phyloP scores from a whole-genome alignment of 2,329 filamentous ascomycete genomes.

The Ceratocystis cubensis region DNA sequence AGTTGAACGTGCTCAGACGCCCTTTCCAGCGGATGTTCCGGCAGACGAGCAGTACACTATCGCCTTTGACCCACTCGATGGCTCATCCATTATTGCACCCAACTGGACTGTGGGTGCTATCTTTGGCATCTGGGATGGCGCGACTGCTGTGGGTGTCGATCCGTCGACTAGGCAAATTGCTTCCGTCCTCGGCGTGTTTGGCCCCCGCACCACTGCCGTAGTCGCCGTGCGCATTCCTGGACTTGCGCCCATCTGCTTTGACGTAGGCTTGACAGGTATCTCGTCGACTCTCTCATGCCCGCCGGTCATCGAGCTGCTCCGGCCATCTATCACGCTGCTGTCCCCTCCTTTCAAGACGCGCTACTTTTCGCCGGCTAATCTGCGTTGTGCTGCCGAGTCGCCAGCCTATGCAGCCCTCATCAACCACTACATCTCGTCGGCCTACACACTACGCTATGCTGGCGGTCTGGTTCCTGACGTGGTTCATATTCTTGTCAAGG shows the following conservation, averaged over 20 bases:
- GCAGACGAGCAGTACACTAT: conserved; percentile 40
- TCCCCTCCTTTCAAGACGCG: conserved; percentile 34
- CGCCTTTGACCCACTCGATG: conserved; percentile 52
- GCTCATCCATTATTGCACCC: conserved; percentile 46
- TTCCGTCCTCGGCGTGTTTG: conserved; percentile 41
- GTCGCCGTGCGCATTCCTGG: conserved; percentile 41
- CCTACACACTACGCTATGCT: conserved; percentile 48
- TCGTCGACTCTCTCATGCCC: conserved; percentile 11
- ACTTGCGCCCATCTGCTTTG: conserved; percentile 34
- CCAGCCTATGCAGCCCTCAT: conserved; percentile 38
- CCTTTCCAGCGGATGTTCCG: not conserved
- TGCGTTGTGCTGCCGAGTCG: conserved; percentile 43
- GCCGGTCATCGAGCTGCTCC: conserved; percentile 30
- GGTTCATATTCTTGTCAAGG: conserved; percentile 46
- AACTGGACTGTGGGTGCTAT: conserved; percentile 50
- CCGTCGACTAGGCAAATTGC: conserved; percentile 35
- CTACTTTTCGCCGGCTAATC: conserved; percentile 51
- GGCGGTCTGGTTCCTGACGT: conserved; percentile 51
- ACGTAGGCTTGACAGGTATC: conserved; percentile 34
- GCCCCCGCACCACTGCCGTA: conserved; percentile 43
- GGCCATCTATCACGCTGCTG: conserved; percentile 31
- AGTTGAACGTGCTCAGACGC: conserved; percentile 31
- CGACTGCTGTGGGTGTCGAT: conserved; percentile 32
- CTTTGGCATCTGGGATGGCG: conserved; percentile 45
- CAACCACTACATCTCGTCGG: conserved; percentile 36